Conservation (phyloP, 805 yeast genomes). For the Suhomyces kilbournensis region DNA sequence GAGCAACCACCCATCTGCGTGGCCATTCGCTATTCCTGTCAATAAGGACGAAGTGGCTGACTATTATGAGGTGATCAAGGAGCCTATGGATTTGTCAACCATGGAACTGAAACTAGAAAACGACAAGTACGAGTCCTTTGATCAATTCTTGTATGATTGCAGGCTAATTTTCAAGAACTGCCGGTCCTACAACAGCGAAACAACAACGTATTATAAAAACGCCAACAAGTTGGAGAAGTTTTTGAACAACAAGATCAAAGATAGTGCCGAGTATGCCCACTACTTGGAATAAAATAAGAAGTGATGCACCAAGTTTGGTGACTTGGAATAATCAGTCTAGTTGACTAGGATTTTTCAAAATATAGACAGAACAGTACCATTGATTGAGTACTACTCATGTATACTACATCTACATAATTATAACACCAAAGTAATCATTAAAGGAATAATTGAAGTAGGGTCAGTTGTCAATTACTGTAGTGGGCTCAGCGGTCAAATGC, state of each 20-base stretch:
- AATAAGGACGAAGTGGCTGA: conserved; percentile 93
- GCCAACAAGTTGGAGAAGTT: conserved; percentile 93
- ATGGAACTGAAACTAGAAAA: conserved; percentile 93
- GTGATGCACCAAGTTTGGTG: too few relatives aligned
- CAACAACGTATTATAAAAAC: conserved; percentile 91
- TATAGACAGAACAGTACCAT: neutral
- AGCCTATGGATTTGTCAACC: conserved; percentile 96
- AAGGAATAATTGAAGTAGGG: too few relatives aligned
- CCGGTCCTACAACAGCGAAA: conserved; percentile 87
- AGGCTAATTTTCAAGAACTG: conserved; percentile 86
- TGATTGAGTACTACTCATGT: neutral
- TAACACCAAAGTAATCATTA: neutral
- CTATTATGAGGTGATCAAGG: conserved; percentile 92
- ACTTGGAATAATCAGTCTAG: neutral
- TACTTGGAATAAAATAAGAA: conserved; percentile 50
- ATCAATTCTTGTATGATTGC: conserved; percentile 87
- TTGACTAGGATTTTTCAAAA: neutral
- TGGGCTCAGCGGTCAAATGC: neutral
- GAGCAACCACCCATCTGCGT: conserved; percentile 92
- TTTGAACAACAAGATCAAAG: conserved; percentile 75
- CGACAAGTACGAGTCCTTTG: conserved; percentile 87
- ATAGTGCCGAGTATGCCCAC: conserved; percentile 88
- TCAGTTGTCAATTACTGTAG: neutral
- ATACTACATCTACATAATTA: neutral
- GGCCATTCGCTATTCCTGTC: conserved; percentile 97